phyloP scores from a whole-genome alignment of 495 filamentous ascomycete genomes.

The Aspergillus egyptiacus region DNA sequence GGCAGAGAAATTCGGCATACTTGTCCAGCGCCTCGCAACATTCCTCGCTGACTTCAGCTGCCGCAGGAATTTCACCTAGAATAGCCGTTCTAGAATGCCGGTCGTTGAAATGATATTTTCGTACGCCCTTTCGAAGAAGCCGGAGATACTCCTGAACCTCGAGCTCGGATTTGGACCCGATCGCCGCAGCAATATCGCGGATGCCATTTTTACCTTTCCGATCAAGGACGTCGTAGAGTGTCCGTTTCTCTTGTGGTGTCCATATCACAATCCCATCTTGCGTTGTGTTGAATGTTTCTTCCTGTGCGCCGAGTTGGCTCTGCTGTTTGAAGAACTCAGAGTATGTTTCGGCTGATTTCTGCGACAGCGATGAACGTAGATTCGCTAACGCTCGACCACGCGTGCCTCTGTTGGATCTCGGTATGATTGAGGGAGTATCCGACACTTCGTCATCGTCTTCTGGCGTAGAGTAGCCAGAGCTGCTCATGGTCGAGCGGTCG shows the following conservation, averaged over 20 bases:
- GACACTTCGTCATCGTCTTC: constrained; percentile 30
- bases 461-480: constrained; percentile 26
- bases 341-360: constrained; percentile 38
- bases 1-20: constrained; percentile 55
- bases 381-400: constrained; percentile 9
- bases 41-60: constrained; percentile 62
- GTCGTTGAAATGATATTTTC: constrained; percentile 27
- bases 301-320: neutral
- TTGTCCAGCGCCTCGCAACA: constrained; percentile 61
- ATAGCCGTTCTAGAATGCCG: constrained; percentile 21
- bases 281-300: constrained; percentile 26
- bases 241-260: constrained; percentile 61
- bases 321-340: constrained; percentile 42
- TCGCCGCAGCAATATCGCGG: constrained; percentile 51
- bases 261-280: constrained; percentile 66
- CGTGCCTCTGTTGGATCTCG: neutral
- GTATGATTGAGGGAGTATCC: constrained; percentile 17
- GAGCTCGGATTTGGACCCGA: constrained; percentile 65
- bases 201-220: constrained; percentile 57
- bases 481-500: constrained; percentile 34
- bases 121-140: constrained; percentile 49
- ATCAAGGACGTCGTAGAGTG: constrained; percentile 59
- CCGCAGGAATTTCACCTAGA: constrained; percentile 56
- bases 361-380: constrained; percentile 9
- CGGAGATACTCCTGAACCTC: constrained; percentile 66